Evolutionary conservation across 495 filamentous ascomycete genomes (phyloP), one percentile per base, ranked within the genome.

Genomic region (Aspergillus ostianus): DNA sequence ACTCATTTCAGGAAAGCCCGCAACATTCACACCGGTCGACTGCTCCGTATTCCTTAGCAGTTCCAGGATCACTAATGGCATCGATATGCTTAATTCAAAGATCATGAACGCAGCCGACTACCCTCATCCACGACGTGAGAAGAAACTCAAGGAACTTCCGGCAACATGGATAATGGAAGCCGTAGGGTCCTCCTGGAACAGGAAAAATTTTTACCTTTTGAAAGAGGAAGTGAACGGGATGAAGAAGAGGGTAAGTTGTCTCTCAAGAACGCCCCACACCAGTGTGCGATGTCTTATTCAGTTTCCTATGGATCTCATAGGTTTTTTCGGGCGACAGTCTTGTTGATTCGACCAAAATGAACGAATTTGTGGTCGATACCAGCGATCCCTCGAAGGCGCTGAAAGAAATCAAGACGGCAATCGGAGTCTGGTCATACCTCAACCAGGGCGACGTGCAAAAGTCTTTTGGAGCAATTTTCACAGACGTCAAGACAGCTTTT

Each of bases 341-440:
- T 26, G 48, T 51, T 3, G 48, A n/a, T n/a, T n/a, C n/a, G n/a
- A n/a, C n/a, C 18, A 19, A 26, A 19, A 51, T 51, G 48, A 18
- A 6, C 13, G 21, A 18, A 23, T 26, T 51, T 23, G 21, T 51
- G n/a, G 23, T 6, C 12, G 48, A 51, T 26, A 51, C 48, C 13
- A 19, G 23, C 18, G 13, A 51, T 23, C 48, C 48, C 5, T 6
- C n/a, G 2, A 51, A 51, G 13, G 48, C 48, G 12, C 20, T 51
- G n/a, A 51, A 51, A 26, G 48, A 51, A 18, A 8, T 51, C 20
- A 51, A 51, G 20, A 51, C 48, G 4, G 48, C 48, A 26, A 51
- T 51, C 48, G 48, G 48, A 2, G 48, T 51, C 48, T 51, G 48
- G 48, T 19, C 48, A 4, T 51, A 51, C 21, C 21, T 51, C 18